Conservation (phyloP, 306 rosid species). For the Leucaena leucocephala region DNA sequence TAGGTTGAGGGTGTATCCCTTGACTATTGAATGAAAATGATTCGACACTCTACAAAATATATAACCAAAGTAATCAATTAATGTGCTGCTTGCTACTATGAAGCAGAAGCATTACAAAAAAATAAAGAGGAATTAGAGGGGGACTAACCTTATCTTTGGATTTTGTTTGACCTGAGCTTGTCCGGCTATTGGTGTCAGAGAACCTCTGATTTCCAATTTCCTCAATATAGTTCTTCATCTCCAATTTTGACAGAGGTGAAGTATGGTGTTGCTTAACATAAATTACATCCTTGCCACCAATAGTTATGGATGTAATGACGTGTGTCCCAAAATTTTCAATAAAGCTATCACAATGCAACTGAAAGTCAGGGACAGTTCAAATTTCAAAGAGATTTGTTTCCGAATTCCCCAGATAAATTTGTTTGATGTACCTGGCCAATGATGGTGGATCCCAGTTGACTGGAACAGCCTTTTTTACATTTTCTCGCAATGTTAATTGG, state of each 20-base stretch:
- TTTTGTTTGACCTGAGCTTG: slow-evolving; percentile 67
- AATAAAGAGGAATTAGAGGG: slow-evolving; percentile 6
- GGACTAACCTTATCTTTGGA: slow-evolving; percentile 82
- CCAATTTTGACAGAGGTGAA: slow-evolving; percentile 72
- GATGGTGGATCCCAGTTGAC: slow-evolving; percentile 73
- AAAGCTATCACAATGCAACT: slow-evolving; percentile 61
- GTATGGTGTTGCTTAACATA: slow-evolving; percentile 78
- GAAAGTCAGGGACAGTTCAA: slow-evolving; percentile 35
- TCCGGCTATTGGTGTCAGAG: slow-evolving; percentile 53
- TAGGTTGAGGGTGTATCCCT: slow-evolving; percentile 91
- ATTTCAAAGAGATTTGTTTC: slow-evolving; percentile 26
- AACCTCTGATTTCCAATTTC: slow-evolving; percentile 82
- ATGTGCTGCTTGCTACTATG: slow-evolving; percentile 12
- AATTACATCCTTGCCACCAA: slow-evolving; percentile 90
- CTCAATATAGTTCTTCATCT: slow-evolving; percentile 76
- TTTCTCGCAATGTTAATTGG: slow-evolving; percentile 59
- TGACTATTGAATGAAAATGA: slow-evolving; percentile 73
- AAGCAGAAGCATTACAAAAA: slow-evolving; percentile 17
- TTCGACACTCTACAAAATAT: slow-evolving; percentile 57
- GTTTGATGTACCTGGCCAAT: slow-evolving; percentile 67
- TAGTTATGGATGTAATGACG: slow-evolving; percentile 77
- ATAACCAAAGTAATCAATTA: slow-evolving; percentile 17
- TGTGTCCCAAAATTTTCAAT: slow-evolving; percentile 90
- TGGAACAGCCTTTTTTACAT: slow-evolving; percentile 69
- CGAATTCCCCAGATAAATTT: slow-evolving; percentile 25